Conservation (phyloP, 768 basidiomycete species). For the Rhizopogon vinicolor region DNA sequence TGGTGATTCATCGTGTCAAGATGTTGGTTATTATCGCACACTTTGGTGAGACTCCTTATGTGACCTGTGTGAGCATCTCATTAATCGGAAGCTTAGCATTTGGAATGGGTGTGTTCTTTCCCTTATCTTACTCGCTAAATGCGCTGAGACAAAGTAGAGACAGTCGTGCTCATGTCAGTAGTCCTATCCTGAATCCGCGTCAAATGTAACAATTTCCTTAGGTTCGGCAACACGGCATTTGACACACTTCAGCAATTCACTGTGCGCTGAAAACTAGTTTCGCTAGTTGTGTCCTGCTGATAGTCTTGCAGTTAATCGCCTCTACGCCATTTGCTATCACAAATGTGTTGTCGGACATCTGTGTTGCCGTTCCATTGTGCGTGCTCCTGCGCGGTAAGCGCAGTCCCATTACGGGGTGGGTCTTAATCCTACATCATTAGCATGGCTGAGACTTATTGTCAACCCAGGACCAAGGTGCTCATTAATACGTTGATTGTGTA, state of each 20-base stretch:
- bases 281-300: not conserved
- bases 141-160: conserved; percentile 3
- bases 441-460: not conserved
- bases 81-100: conserved; percentile 16
- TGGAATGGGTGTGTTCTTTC: conserved; percentile 30
- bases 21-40: conserved; percentile 33
- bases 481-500: conserved; percentile 42
- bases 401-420: conserved; percentile 31
- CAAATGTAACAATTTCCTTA: conserved; percentile 7
- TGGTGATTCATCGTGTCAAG: not conserved
- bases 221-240: conserved; percentile 36
- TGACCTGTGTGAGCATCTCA: conserved; percentile 13
- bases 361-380: conserved; percentile 39
- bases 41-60: conserved; percentile 29
- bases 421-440: not conserved
- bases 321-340: conserved; percentile 42
- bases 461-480: conserved; percentile 35
- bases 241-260: conserved; percentile 30
- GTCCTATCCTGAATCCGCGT: not conserved
- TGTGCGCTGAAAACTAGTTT: conserved; percentile 16
- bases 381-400: conserved; percentile 34
- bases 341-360: conserved; percentile 40
- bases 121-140: not conserved
- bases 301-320: conserved; percentile 25
- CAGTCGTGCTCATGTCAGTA: conserved; percentile 4